Percentiles rank a stretch among this genome's conserved stretches.
These are phyloP conservation scores for Conringia planisiliqua DNA, from an alignment of 345 rosid genomes.

Conservation along the genomic window DNA sequence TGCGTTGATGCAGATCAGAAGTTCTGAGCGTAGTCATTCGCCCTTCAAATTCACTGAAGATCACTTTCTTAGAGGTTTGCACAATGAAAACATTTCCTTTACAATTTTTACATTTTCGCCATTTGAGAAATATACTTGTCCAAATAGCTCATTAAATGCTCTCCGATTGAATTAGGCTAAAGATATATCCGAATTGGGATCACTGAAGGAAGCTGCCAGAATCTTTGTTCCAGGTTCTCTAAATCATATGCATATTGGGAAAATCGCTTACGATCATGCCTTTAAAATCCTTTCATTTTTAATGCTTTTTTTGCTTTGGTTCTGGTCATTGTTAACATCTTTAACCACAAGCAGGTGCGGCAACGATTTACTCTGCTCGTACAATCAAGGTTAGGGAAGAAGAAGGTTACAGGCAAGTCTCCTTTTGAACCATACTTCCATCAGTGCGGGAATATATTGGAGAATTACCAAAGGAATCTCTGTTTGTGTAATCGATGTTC, in stretches of 20 bases:
- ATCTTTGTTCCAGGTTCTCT: constrained; percentile 81
- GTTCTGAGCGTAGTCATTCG: constrained; percentile 73
- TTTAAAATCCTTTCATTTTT: background rate
- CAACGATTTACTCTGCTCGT: constrained; percentile 73
- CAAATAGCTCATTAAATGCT: constrained; percentile 9
- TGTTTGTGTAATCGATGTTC: constrained; percentile 2
- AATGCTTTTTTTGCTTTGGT: background rate
- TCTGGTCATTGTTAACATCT: background rate
- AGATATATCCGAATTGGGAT: constrained; percentile 78
- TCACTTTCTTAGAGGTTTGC: constrained; percentile 91
- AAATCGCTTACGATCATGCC: background rate
- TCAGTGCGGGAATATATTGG: background rate
- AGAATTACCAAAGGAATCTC: background rate
- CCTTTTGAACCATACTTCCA: background rate
- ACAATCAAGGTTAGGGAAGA: constrained; percentile 90
- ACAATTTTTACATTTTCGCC: background rate
- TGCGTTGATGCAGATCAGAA: constrained; percentile 59
- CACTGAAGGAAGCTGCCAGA: constrained; percentile 75
- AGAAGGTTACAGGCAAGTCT: constrained; percentile 67
- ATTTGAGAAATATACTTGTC: background rate
- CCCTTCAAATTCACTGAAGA: constrained; percentile 80
- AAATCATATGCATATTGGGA: background rate
- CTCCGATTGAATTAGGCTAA: constrained; percentile 57
- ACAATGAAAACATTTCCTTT: background rate
- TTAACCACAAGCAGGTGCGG: constrained; percentile 53